phyloP scores from a whole-genome alignment of 768 basidiomycete species.

The Xerocomellus chrysenteron region DNA sequence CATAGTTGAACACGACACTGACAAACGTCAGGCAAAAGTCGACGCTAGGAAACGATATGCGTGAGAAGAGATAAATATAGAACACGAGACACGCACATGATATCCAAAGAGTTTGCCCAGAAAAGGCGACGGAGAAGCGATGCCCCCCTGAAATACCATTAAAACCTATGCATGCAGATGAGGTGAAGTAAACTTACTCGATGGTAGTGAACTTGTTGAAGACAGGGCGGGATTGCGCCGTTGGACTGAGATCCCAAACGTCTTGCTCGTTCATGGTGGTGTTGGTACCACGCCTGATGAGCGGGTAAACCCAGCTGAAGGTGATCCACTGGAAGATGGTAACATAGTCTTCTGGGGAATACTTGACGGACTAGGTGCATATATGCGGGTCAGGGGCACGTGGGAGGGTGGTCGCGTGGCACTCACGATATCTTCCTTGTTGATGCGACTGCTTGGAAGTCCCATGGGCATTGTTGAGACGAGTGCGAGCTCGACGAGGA shows the following conservation, averaged over 20 bases:
- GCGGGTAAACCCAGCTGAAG: conserved; percentile 69
- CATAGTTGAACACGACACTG: conserved; percentile 75
- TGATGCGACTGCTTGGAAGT: conserved; percentile 53
- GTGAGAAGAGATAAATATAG: not conserved
- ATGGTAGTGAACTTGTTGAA: conserved; percentile 47
- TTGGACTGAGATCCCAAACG: conserved; percentile 71
- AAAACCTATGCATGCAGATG: not conserved
- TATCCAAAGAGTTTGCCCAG: conserved; percentile 46
- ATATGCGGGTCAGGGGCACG: not conserved
- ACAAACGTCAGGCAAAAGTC: conserved; percentile 69
- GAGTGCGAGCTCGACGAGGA: conserved; percentile 44
- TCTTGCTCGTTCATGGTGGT: conserved; percentile 68
- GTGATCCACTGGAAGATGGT: conserved; percentile 69
- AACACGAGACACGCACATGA: conserved; percentile 30
- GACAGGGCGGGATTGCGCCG: conserved; percentile 62
- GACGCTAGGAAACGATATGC: conserved; percentile 35
- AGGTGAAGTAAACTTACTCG: conserved; percentile 8
- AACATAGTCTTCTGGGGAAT: conserved; percentile 71
- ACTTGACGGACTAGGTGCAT: conserved; percentile 23
- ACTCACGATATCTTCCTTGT: conserved; percentile 63
- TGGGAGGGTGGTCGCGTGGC: not conserved
- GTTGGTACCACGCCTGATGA: conserved; percentile 49
- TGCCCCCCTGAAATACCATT: conserved; percentile 13
- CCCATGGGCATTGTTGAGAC: conserved; percentile 64
- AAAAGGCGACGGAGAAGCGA: conserved; percentile 44